Conservation (phyloP, 306 rosid genomes). For the Begonia masoniana region DNA sequence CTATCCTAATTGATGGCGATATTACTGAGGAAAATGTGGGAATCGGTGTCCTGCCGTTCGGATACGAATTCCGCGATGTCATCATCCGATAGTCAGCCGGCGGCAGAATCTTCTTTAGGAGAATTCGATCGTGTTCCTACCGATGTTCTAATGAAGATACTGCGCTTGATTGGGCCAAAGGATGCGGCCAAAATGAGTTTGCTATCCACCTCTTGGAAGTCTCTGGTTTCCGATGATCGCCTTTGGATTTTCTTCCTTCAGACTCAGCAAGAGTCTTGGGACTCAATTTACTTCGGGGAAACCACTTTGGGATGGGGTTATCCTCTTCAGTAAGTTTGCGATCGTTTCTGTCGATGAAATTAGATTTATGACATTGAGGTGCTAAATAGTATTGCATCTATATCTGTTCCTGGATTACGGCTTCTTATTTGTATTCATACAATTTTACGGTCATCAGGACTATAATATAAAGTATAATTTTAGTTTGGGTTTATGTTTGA, state of each 20-base stretch:
- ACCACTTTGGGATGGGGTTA: constrained; percentile 9
- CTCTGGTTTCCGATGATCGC: constrained; percentile 7
- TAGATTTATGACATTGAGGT: not conserved
- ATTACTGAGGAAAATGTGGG: no score
- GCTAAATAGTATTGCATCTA: not conserved
- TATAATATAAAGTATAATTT: no score
- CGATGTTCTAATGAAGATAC: constrained; percentile 47
- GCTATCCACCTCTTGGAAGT: constrained; percentile 10
- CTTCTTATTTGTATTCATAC: no score
- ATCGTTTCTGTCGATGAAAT: not conserved
- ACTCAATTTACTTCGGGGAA: constrained; percentile 8
- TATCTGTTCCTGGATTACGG: no score
- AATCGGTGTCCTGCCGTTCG: no score
- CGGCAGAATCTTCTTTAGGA: constrained; percentile 12
- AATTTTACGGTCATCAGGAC: no score
- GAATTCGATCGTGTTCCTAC: constrained; percentile 44
- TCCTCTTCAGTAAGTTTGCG: constrained; percentile 40
- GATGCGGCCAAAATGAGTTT: constrained; percentile 5
- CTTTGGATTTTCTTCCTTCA: constrained; percentile 12
- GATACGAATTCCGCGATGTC: no score
- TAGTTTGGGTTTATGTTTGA: no score
- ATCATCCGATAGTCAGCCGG: no score
- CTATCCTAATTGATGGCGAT: no score
- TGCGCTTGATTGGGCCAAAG: constrained; percentile 53
- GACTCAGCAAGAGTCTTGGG: constrained; percentile 9